Base-by-base conservation (phyloP, 305 asterid species). In the Withania somnifera region DNA sequence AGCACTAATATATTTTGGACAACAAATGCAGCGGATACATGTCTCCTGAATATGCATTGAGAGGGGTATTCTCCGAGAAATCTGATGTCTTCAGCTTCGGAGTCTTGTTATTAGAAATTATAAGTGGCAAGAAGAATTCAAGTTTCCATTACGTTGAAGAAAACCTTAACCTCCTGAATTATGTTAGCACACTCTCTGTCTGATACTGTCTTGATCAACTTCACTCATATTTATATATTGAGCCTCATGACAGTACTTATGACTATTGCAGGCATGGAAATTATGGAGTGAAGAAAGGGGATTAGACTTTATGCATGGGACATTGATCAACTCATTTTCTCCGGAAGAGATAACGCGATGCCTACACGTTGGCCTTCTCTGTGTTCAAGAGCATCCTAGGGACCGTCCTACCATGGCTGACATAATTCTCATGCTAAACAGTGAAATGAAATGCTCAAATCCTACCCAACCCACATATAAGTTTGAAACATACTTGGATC, bases 21-120 rank as follows among this genome's bases (percentile, higher is more conserved):
- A 15, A 69, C 54, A 40, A 68, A 40, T 47, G 79, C 71, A 84
- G 86, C 73, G 82, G 82, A 10, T 84, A 86, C 20, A 86, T 84
- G 89, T 83, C 87, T 24, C 89, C 89, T 15, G 86, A 86, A 54
- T 86, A 86, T 82, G 89, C 87, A 69, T 53, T 84, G n/a, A 81
- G 82, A 11, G 89, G 89, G 1, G 81, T 68, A 80, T 84, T 86
- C 76, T 86, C 87, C 0, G 89, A 84, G 64, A 86, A 86, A 76
- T 86, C 89, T 0, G 85, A 86, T 20, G 84, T 84, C 42, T 84
- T 82, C 34, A 87, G 89, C 82, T 87, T 84, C 17, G 89, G 87
- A 50, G 86, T 87, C 52, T 3, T 87, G 80, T 38, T 61, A 57
- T 67, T 87, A 54, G 89, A 84, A 78, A 81, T 87, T 38, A 66